A percentile compares a stretch with the other conserved stretches of the same genome.
Conservation (phyloP, 2,329 filamentous ascomycete species). For the Colletotrichum plurivorum region DNA sequence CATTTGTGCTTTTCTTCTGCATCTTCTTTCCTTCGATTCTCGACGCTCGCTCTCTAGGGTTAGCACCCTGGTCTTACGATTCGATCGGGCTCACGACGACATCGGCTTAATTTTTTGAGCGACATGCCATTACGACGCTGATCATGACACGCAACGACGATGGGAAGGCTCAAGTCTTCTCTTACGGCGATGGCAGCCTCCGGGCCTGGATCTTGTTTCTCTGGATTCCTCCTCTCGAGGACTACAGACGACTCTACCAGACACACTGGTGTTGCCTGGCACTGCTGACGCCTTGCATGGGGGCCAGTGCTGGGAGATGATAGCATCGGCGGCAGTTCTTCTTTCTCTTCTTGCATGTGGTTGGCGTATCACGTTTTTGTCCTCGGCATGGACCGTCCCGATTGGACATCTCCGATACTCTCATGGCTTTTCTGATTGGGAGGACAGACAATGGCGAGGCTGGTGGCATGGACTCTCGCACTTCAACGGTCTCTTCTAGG, state of each 20-base stretch:
- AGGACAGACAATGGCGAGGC: slow-evolving; percentile 25
- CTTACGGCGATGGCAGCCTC: slow-evolving; percentile 16
- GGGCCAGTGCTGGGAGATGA: slow-evolving; percentile 24
- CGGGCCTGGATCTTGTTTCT: not conserved
- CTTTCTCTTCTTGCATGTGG: slow-evolving; percentile 15
- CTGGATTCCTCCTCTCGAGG: not conserved
- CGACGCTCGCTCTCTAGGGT: slow-evolving; percentile 29
- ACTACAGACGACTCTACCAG: not conserved
- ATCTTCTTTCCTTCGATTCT: slow-evolving; percentile 14
- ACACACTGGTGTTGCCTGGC: slow-evolving; percentile 15
- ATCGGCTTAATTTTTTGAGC: slow-evolving; percentile 27
- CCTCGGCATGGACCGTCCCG: slow-evolving; percentile 16
- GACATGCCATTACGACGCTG: slow-evolving; percentile 36
- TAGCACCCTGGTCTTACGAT: slow-evolving; percentile 22
- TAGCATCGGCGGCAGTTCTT: slow-evolving; percentile 23
- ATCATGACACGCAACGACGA: slow-evolving; percentile 35
- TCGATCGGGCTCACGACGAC: slow-evolving; percentile 35
- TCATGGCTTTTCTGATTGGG: slow-evolving; percentile 36
- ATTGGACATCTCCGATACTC: slow-evolving; percentile 17
- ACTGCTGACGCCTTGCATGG: slow-evolving; percentile 27
- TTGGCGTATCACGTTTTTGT: slow-evolving; percentile 24
- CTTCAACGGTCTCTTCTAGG: slow-evolving; percentile 14
- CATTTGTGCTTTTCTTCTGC: slow-evolving; percentile 25
- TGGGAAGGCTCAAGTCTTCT: slow-evolving; percentile 16
- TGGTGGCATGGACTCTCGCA: slow-evolving; percentile 26